Percentiles rank a stretch among this genome's conserved stretches.
Conservation (phyloP, 345 rosid species). For the Populus nigra region DNA sequence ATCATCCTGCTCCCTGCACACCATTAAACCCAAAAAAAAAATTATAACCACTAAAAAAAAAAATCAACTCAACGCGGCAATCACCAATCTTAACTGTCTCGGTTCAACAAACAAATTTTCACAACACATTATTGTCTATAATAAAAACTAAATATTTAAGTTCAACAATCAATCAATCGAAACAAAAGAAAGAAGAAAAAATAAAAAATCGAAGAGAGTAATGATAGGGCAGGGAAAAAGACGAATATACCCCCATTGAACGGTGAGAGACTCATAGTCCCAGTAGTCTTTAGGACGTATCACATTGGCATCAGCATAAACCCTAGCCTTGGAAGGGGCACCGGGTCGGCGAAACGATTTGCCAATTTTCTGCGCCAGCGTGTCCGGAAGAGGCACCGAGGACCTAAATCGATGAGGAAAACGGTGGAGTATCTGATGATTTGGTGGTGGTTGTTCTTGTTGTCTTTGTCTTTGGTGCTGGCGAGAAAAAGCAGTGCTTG, state of each 20-base stretch:
- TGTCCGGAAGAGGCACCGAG: conserved; percentile 38
- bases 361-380: conserved; percentile 97
- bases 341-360: conserved; percentile 91
- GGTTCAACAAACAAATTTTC: not conserved
- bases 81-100: not conserved
- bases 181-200: not conserved
- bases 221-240: not conserved
- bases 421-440: conserved; percentile 2
- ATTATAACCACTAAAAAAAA: no score
- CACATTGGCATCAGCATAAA: conserved; percentile 82
- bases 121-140: not conserved
- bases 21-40: not conserved
- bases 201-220: not conserved
- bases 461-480: not conserved
- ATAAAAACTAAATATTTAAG: not conserved
- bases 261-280: conserved; percentile 79
- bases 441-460: conserved; percentile 22
- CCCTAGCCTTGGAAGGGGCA: conserved; percentile 94
- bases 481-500: not conserved
- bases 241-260: conserved; percentile 75
- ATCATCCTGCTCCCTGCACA: conserved; percentile 81
- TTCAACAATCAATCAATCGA: not conserved
- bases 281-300: conserved; percentile 88
- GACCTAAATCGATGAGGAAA: conserved; percentile 26
- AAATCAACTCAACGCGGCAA: no score